phyloP scores from a whole-genome alignment of 257 asterid genomes.

The Coffea eugenioides region DNA sequence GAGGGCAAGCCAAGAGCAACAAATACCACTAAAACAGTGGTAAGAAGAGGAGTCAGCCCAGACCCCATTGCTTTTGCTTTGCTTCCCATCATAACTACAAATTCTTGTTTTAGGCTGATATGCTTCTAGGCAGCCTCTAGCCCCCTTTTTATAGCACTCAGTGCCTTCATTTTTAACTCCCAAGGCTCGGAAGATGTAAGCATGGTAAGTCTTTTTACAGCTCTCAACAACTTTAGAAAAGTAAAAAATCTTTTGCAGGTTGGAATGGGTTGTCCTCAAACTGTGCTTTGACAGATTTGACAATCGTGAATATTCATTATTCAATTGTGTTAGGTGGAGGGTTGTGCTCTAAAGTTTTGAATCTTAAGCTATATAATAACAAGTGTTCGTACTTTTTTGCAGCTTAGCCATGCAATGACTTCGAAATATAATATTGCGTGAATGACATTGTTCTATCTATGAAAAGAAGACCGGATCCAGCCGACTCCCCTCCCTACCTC shows the following conservation, averaged over 20 bases:
- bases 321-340: no score
- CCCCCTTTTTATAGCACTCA: constrained; percentile 17
- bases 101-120: constrained; percentile 5
- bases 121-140: not conserved
- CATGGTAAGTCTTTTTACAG: not conserved
- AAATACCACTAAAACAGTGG: constrained; percentile 12
- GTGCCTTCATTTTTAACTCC: not conserved
- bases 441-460: not conserved
- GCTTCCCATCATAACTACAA: constrained; percentile 12
- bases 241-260: not conserved
- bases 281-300: no score
- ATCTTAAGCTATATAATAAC: not conserved
- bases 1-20: constrained; percentile 23
- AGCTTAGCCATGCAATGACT: not conserved
- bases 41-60: constrained; percentile 14
- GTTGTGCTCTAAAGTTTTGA: no score
- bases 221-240: not conserved
- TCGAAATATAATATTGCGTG: constrained; percentile 10
- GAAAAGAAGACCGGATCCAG: no score
- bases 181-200: not conserved
- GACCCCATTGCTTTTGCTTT: constrained; percentile 7
- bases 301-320: not conserved
- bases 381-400: not conserved
- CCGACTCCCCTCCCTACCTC: no score
- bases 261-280: not conserved